phyloP scores from a whole-genome alignment of 225 moss, liverwort and hornwort genomes.

The Lunularia cruciata region DNA sequence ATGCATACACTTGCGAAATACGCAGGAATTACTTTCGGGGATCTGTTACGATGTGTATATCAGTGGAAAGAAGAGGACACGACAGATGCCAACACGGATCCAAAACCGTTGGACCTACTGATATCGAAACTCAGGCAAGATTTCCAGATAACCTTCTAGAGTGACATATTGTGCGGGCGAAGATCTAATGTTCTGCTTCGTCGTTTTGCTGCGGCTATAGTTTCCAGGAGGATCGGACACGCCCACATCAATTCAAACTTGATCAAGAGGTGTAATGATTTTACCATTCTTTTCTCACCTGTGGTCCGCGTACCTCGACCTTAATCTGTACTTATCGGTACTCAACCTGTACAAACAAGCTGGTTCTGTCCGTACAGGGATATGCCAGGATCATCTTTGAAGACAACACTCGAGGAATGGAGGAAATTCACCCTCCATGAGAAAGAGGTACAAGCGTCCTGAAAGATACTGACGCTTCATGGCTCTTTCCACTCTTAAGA shows the following conservation, averaged over 20 bases:
- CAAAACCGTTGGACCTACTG: slow-evolving; percentile 24
- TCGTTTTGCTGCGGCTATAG: too few relatives aligned
- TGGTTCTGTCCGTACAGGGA: slow-evolving; percentile 53
- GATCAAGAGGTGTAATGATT: too few relatives aligned
- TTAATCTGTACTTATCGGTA: too few relatives aligned
- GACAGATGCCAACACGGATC: background rate
- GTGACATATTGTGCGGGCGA: too few relatives aligned
- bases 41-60: slow-evolving; percentile 61
- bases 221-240: too few relatives aligned
- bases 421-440: slow-evolving; percentile 59
- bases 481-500: background rate
- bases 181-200: too few relatives aligned
- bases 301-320: too few relatives aligned
- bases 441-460: slow-evolving; percentile 51
- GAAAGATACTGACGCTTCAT: too few relatives aligned
- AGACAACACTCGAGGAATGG: slow-evolving; percentile 74
- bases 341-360: too few relatives aligned
- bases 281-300: too few relatives aligned
- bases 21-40: slow-evolving; percentile 55
- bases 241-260: too few relatives aligned
- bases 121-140: slow-evolving; percentile 44
- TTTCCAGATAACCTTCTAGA: background rate
- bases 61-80: background rate
- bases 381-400: slow-evolving; percentile 55
- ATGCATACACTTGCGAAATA: slow-evolving; percentile 64